A percentile compares a stretch with the other conserved stretches of the same genome.
These are phyloP conservation scores for Xerocomellus amylosporus DNA, from an alignment of 768 basidiomycete species.

Conservation along the genomic window DNA sequence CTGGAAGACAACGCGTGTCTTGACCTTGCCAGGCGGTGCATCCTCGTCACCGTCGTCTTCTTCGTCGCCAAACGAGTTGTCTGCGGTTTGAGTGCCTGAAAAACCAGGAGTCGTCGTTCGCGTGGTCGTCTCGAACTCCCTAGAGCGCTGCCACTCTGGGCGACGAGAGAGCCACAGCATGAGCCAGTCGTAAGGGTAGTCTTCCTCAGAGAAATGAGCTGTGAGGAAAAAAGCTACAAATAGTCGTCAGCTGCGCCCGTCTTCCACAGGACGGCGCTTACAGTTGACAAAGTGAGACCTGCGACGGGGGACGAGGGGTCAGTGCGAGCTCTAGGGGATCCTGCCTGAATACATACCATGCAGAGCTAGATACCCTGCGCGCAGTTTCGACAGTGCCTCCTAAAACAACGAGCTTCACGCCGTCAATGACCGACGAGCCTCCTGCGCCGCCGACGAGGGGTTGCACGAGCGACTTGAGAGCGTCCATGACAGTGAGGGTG, in stretches of 20 bases:
- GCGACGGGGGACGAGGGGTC: conserved; percentile 5
- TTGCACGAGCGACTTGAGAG: conserved; percentile 75
- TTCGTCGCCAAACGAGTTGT: conserved; percentile 56
- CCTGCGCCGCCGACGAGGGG: conserved; percentile 75
- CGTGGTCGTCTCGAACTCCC: conserved; percentile 87
- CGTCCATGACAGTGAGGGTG: conserved; percentile 56
- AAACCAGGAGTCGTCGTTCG: conserved; percentile 63
- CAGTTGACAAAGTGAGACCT: conserved; percentile 89
- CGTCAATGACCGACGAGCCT: conserved; percentile 79
- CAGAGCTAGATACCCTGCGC: conserved; percentile 75
- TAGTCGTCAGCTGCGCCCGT: conserved; percentile 7
- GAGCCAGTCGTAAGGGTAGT: conserved; percentile 88
- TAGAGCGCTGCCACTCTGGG: conserved; percentile 85
- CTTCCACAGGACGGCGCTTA: conserved; percentile 39
- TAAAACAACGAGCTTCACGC: conserved; percentile 86
- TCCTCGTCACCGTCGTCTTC: conserved; percentile 47
- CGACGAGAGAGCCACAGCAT: conserved; percentile 87
- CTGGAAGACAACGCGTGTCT: conserved; percentile 84
- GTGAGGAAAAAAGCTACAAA: conserved; percentile 77
- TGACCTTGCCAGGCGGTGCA: conserved; percentile 54
- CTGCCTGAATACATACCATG: conserved; percentile 54
- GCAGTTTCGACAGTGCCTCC: conserved; percentile 88
- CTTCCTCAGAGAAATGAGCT: conserved; percentile 87
- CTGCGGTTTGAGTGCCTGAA: conserved; percentile 42
- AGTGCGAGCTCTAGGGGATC: conserved; percentile 5